Evolutionary conservation across 257 asterid genomes (phyloP), one percentile per base, ranked within the genome.

Genomic region (Nicotiana attenuata): DNA sequence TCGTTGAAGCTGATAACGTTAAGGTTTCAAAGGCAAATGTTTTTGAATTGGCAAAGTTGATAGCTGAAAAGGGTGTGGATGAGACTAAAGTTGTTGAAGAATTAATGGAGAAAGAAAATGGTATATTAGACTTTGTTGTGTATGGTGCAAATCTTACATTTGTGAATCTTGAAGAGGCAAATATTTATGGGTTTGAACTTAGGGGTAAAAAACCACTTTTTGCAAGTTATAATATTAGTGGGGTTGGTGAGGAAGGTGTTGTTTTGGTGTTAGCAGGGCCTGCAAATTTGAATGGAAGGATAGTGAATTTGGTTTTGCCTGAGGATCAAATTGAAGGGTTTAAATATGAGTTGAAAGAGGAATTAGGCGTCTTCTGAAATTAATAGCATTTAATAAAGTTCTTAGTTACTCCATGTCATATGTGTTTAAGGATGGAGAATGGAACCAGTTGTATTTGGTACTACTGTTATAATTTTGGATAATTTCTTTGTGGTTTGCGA

Each of bases 61-160:
- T 94, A 22, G 87, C 67, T 22, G 78, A 82, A 19, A 86, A 84
- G 15, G 78, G 82, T 6, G 82, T 82, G 65, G 91, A 94, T 19
- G 93, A 94, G 77, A 88, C 85, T 8, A 16, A 77, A 13, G 1
- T 73, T 79, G 68, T 91, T 17, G 87, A 87, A 77, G 81, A 81
- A 31, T 2, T 17, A 7, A 80, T 84, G 85, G 90, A 82, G 33
- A 82, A 57, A 47, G 89, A 81, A 24, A 77, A 83, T 11, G 87
- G 86, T 5, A 47, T 73, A 10, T 9, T 52, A 1, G 97, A 92
- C 65, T 84, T 86, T 20, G 10, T 90, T 13, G 78, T 90, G 2
- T 94, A 92, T 20, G 98, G 95, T 20, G 86, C 91, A 16, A 89
- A 92, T 13, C 93, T 92, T 1, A 90, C 97, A 5, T 91, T 94